phyloP scores from a whole-genome alignment of 192 early-diverging fungal species.

The Backusella tarrabulga region DNA sequence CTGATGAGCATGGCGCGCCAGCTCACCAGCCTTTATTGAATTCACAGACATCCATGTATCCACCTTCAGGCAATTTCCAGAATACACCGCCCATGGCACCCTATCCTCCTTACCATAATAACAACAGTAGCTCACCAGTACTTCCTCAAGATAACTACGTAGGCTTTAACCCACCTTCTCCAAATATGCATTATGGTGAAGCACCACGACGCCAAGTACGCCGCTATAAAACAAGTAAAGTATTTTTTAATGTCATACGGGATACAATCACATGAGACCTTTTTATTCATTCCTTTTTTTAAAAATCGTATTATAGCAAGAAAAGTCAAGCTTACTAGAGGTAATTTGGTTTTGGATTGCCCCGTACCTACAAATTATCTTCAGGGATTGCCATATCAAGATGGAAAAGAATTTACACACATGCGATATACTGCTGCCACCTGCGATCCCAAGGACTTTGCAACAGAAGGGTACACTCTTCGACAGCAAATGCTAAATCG shows the following conservation, averaged over 20 bases:
- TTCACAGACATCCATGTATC: conserved; percentile 24
- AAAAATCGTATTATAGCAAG: conserved; percentile 6
- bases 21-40: conserved; percentile 21
- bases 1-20: conserved; percentile 10
- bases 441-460: conserved; percentile 63
- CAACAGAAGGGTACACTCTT: conserved; percentile 56
- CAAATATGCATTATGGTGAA: conserved; percentile 34
- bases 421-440: conserved; percentile 75
- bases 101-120: conserved; percentile 11
- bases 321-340: conserved; percentile 58
- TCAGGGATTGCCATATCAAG: conserved; percentile 38
- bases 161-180: conserved; percentile 28
- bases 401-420: conserved; percentile 69
- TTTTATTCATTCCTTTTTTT: background rate
- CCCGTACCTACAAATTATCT: conserved; percentile 59
- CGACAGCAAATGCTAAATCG: conserved; percentile 62
- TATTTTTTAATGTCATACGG: background rate
- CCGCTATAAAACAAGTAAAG: conserved; percentile 52
- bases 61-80: background rate
- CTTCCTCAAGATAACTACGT: conserved; percentile 15
- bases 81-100: background rate
- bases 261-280: background rate
- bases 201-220: conserved; percentile 47
- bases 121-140: conserved; percentile 28
- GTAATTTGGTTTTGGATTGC: conserved; percentile 74